Conservation (phyloP, 2,329 filamentous ascomycete species). For the Metarhizium album region DNA sequence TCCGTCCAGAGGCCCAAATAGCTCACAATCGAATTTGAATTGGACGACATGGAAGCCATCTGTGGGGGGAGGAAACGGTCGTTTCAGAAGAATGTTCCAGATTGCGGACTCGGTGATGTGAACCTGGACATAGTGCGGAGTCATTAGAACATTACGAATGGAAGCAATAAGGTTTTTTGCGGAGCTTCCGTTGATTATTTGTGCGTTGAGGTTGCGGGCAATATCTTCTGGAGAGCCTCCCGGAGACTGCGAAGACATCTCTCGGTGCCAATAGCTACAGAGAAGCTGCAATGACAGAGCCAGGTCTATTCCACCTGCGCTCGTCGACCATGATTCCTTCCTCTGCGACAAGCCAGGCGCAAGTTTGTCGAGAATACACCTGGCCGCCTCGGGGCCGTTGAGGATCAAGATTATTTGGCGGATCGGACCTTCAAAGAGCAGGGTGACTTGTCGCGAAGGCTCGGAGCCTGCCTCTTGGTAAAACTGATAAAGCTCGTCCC, state of each 20-base stretch:
- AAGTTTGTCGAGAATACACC: constrained; percentile 23
- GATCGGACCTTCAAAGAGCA: constrained; percentile 26
- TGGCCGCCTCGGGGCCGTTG: constrained; percentile 24
- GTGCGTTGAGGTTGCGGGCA: constrained; percentile 18
- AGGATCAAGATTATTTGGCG: constrained; percentile 26
- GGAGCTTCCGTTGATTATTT: constrained; percentile 19
- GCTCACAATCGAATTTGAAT: constrained; percentile 24
- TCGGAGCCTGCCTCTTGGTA: constrained; percentile 19
- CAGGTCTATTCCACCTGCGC: constrained; percentile 22
- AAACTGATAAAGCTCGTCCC: constrained; percentile 26
- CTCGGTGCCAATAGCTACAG: constrained; percentile 25
- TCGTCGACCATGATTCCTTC: constrained; percentile 21
- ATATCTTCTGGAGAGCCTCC: constrained; percentile 24
- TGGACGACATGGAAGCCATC: constrained; percentile 26
- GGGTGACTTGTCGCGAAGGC: constrained; percentile 20
- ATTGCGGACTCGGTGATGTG: constrained; percentile 27
- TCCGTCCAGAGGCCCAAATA: constrained; percentile 19
- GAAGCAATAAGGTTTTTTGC: constrained; percentile 18
- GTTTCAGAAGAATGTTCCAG: constrained; percentile 24
- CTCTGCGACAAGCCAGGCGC: constrained; percentile 24
- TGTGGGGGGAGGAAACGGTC: constrained; percentile 18
- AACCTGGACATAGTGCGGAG: constrained; percentile 26
- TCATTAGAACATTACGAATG: constrained; percentile 20
- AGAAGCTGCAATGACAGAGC: constrained; percentile 23
- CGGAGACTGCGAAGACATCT: constrained; percentile 23